phyloP scores from a whole-genome alignment of 2,329 filamentous ascomycete genomes.

The Xenoacremonium recifei region DNA sequence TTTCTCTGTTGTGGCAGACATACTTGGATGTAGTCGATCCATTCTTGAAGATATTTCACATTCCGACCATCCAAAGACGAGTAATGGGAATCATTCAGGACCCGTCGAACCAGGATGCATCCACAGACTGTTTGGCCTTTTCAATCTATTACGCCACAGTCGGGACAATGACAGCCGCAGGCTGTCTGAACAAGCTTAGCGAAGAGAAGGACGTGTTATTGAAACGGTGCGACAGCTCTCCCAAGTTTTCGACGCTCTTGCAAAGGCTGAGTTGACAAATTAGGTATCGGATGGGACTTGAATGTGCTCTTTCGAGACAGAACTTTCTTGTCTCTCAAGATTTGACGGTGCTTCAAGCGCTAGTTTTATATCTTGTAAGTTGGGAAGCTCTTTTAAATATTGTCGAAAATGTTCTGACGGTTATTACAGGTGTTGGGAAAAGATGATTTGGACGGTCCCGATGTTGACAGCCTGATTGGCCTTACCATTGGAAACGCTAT shows the following conservation, averaged over 20 bases:
- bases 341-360: constrained; percentile 12
- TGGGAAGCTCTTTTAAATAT: neutral
- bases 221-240: constrained; percentile 1
- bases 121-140: constrained; percentile 11
- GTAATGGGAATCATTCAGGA: constrained; percentile 2
- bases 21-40: constrained; percentile 14
- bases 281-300: constrained; percentile 2
- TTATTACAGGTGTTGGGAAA: constrained; percentile 1
- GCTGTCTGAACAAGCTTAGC: constrained; percentile 6
- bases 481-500: constrained; percentile 13
- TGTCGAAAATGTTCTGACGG: neutral
- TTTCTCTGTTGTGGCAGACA: constrained; percentile 7
- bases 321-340: constrained; percentile 11
- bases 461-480: constrained; percentile 9
- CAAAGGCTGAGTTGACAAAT: no score
- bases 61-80: constrained; percentile 7
- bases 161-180: constrained; percentile 3
- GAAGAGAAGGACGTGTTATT: constrained; percentile 3
- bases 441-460: constrained; percentile 7
- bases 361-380: constrained; percentile 14
- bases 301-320: constrained; percentile 4
- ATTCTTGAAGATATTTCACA: constrained; percentile 13
- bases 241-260: neutral
- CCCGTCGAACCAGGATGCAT: constrained; percentile 1
- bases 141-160: constrained; percentile 13